A percentile compares a stretch with the other conserved stretches of the same genome.
Evolutionary conservation across 495 filamentous ascomycete species (phyloP).

Genomic region (Penicillium egyptiacum): DNA sequence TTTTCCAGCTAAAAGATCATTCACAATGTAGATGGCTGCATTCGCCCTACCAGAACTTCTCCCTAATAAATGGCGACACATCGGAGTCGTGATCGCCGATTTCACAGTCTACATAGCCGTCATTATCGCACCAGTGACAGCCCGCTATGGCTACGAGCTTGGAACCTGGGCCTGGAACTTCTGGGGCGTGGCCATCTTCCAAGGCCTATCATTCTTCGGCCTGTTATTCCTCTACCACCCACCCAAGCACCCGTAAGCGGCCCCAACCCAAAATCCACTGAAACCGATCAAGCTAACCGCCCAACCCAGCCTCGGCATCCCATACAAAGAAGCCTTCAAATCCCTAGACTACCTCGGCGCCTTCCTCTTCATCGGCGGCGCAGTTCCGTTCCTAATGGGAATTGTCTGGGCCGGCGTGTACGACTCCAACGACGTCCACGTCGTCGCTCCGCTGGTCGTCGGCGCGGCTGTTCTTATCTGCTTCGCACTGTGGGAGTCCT

Average conservation of each 20-base stretch:
- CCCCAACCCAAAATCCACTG: too few species aligned
- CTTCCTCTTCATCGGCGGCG: slow-evolving; percentile 27
- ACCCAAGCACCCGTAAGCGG: slow-evolving; percentile 26
- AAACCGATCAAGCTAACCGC: not conserved
- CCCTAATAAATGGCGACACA: slow-evolving; percentile 31
- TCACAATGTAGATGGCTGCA: slow-evolving; percentile 23
- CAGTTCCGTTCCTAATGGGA: slow-evolving; percentile 27
- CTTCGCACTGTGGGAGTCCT: slow-evolving; percentile 32
- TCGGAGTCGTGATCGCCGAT: slow-evolving; percentile 29
- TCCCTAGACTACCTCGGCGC: slow-evolving; percentile 28
- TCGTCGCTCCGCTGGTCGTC: slow-evolving; percentile 25
- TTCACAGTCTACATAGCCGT: slow-evolving; percentile 30
- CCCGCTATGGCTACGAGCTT: slow-evolving; percentile 25
- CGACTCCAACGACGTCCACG: slow-evolving; percentile 25
- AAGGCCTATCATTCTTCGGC: slow-evolving; percentile 25
- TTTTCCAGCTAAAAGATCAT: not conserved
- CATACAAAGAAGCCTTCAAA: slow-evolving; percentile 25
- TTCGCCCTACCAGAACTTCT: slow-evolving; percentile 31
- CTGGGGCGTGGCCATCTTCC: slow-evolving; percentile 28
- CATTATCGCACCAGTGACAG: slow-evolving; percentile 28
- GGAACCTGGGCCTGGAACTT: slow-evolving; percentile 29
- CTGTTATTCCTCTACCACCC: slow-evolving; percentile 27
- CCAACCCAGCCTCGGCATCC: slow-evolving; percentile 17
- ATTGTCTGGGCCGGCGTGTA: slow-evolving; percentile 32
- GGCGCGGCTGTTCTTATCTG: slow-evolving; percentile 20